Evolutionary conservation across 192 early-diverging fungal genomes (phyloP).

Genomic region (Rhizophagus sp.): DNA sequence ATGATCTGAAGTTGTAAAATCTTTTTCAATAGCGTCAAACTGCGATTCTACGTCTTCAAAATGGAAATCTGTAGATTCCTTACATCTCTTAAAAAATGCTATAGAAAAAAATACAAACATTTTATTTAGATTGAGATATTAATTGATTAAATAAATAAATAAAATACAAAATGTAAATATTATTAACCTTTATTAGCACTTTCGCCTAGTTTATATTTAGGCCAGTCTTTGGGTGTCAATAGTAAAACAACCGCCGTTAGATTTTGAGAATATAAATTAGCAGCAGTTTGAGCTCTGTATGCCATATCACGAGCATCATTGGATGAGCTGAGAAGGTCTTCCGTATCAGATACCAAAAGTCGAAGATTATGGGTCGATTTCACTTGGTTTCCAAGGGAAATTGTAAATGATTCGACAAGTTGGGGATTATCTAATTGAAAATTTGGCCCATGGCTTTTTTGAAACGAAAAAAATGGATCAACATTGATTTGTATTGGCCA

Average conservation of each 20-base stretch:
- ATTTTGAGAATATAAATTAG: slow-evolving; percentile 62
- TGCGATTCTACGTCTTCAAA: slow-evolving; percentile 70
- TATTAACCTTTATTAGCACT: slow-evolving; percentile 55
- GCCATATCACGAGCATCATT: slow-evolving; percentile 59
- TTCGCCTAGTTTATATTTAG: slow-evolving; percentile 54
- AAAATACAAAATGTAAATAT: not conserved
- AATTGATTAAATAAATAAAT: too few species aligned
- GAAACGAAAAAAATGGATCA: slow-evolving; percentile 1
- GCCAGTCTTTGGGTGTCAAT: slow-evolving; percentile 50
- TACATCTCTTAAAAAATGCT: slow-evolving; percentile 65
- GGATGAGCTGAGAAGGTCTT: slow-evolving; percentile 46
- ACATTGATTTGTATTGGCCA: not conserved
- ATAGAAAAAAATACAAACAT: not conserved
- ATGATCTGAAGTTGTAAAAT: slow-evolving; percentile 34
- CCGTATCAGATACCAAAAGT: slow-evolving; percentile 54
- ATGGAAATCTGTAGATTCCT: slow-evolving; percentile 74
- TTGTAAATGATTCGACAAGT: slow-evolving; percentile 74
- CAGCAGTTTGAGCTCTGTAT: slow-evolving; percentile 66
- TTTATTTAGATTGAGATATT: not conserved
- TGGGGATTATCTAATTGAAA: slow-evolving; percentile 32
- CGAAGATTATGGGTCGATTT: slow-evolving; percentile 72
- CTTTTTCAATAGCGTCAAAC: slow-evolving; percentile 53
- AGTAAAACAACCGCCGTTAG: slow-evolving; percentile 60
- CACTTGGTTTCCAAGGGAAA: slow-evolving; percentile 74
- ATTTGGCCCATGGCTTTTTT: not conserved